Base-by-base conservation (phyloP, 202 grass and related monocot species). In the Zoysia matrella region DNA sequence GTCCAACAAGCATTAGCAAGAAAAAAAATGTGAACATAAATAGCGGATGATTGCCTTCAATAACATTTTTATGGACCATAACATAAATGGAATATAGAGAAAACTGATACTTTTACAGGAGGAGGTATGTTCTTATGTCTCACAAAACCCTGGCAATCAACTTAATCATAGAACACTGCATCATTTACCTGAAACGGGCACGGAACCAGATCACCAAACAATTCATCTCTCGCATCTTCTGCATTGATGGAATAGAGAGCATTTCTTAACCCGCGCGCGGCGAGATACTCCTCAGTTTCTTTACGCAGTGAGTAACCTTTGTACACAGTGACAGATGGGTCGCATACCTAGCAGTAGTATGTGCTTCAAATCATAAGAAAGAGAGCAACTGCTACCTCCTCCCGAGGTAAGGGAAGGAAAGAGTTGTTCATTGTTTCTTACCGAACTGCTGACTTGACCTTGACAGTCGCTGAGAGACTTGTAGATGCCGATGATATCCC, bases 171-270 rank as follows among this genome's bases (percentile, higher is more conserved):
- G 11, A 52, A 10, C n/a, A 80, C 10, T 79, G 14, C 51, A 30
- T 43, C 0, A 4, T 58, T 80, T 89, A 98, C 95, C 86, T 88
- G 88, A 78, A 94, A 98, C 84, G 86, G 89, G 71, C 95, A 94
- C 44, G 90, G 84, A 46, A 77, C 42, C n/a, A 98, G 60, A 74
- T 66, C 69, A 71, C 71, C 88, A 90, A 98, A 98, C 66, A 98
- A 80, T 69, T 88, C 88, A 43, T 86, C 85, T 75, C 52, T 91
- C 83, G 86, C 71, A 77, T 95, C 88, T 5, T 80, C 71, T 47
- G 90, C 90, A 49, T 89, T 78, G 65, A 95, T 80, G 77, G 84
- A 77, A 81, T 90, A 95, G 50, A 95, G 41, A 79, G 92, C 79
- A 65, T 89, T 72, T 48, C 80, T 93, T 7, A 95, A 79, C 69